Evolutionary conservation across 2,329 filamentous ascomycete species (phyloP).

Genomic region (Colletotrichum truncatum): DNA sequence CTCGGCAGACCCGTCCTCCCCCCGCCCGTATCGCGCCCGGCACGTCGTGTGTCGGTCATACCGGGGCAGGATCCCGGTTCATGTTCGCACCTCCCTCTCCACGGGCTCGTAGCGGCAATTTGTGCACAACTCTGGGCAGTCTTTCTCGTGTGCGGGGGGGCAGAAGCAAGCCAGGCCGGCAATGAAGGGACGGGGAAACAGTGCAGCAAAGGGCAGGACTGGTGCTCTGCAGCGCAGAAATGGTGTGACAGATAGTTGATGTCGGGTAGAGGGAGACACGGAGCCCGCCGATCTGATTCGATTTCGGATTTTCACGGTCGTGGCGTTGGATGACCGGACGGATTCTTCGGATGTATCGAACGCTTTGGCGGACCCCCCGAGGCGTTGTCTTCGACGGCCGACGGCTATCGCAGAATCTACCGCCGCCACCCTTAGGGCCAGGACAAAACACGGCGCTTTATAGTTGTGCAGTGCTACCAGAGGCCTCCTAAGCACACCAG

Average conservation of each 20-base stretch:
- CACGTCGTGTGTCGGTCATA: constrained; percentile 14
- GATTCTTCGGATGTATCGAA: not conserved
- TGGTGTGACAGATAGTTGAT: constrained; percentile 10
- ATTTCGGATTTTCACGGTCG: constrained; percentile 7
- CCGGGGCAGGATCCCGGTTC: constrained; percentile 17
- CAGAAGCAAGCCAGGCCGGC: not conserved
- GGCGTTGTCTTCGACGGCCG: not conserved
- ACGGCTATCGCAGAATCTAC: not conserved
- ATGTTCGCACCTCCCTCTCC: constrained; percentile 6
- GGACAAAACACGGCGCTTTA: constrained; percentile 29
- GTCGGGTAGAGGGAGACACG: constrained; percentile 1
- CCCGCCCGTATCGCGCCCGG: constrained; percentile 27
- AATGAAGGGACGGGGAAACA: not conserved
- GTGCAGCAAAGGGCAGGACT: not conserved
- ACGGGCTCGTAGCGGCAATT: constrained; percentile 8
- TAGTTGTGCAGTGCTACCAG: constrained; percentile 15
- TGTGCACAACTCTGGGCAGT: constrained; percentile 15
- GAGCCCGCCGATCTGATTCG: constrained; percentile 15
- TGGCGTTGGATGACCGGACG: not conserved
- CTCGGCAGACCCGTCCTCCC: constrained; percentile 24
- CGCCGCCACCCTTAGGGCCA: not conserved
- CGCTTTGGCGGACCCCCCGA: not conserved
- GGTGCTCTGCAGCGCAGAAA: not conserved
- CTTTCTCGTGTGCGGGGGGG: constrained; percentile 10
- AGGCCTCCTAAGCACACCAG: constrained; percentile 20